These are phyloP conservation scores for Phtheirospermum japonicum DNA, from an alignment of 257 asterid genomes.

Conservation along the genomic window DNA sequence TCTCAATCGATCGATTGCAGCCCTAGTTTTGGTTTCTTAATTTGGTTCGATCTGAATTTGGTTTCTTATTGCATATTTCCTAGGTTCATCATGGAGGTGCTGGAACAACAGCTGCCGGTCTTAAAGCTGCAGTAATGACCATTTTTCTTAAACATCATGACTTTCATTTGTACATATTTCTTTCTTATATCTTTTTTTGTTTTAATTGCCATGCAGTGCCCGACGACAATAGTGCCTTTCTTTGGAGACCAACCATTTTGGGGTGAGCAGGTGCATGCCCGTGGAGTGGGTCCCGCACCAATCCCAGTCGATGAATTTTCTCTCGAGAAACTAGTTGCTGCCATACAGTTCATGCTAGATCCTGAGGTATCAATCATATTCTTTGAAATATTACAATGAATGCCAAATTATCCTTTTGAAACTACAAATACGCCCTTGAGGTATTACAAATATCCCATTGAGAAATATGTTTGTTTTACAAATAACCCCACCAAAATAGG, in stretches of 20 bases:
- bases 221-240: slow-evolving; percentile 88
- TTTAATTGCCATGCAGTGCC: slow-evolving; percentile 54
- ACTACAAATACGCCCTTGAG: not conserved
- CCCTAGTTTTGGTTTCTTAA: too few species aligned
- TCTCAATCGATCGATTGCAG: too few species aligned
- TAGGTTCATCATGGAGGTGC: slow-evolving; percentile 99
- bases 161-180: not conserved
- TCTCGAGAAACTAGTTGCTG: slow-evolving; percentile 67
- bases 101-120: slow-evolving; percentile 97
- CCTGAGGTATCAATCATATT: slow-evolving; percentile 40
- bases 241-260: slow-evolving; percentile 94
- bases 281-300: slow-evolving; percentile 93
- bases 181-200: slow-evolving; percentile 8
- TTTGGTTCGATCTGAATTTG: slow-evolving; percentile 11
- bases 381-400: not conserved
- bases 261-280: slow-evolving; percentile 83
- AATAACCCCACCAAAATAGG: too few species aligned
- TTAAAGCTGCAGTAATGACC: slow-evolving; percentile 72
- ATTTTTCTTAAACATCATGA: slow-evolving; percentile 1
- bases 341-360: slow-evolving; percentile 78
- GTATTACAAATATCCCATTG: not conserved
- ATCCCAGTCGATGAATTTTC: slow-evolving; percentile 80
- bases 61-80: slow-evolving; percentile 21
- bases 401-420: not conserved
- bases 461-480: too few species aligned